Evolutionary conservation across 768 basidiomycete species (phyloP), one percentile per base, ranked within the genome.

Genomic region (Sarcodon sp.): DNA sequence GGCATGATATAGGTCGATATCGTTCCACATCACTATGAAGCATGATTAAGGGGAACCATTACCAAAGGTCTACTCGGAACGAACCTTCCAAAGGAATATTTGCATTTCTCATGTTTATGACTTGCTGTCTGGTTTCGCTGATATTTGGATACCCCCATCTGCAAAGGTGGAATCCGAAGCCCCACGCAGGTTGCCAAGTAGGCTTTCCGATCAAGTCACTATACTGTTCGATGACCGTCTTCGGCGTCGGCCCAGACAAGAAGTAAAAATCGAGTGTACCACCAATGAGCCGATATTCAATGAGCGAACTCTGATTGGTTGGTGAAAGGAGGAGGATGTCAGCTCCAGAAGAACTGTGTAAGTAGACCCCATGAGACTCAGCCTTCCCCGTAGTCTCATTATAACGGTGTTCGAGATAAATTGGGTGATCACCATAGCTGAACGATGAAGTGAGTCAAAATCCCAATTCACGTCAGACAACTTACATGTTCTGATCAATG

Each of bases 241-340:
- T 65, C 21, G 79, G 72, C n/a, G 51, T 60, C 7, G 66, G 66
- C 11, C 72, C 73, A 5, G 67, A 75, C 58, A 87, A 72, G 64
- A 84, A 87, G 67, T 87, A 87, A 53, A 88, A 77, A 62, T 87
- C 82, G 33, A 88, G 64, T 0, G 78, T 79, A 13, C 87, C 86
- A 5, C 87, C 86, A 43, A 89, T 65, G 59, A 79, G 66, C 43
- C 86, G 70, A 57, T 88, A 90, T 54, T 89, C 70, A 18, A 89
- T 68, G 3, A 84, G 64, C 1, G 82, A 83, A 9, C 68, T 66
- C n/a, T 66, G 62, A 21, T 55, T 61, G 6, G 69, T 69, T 32
- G 77, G 86, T 5, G 75, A 82, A 51, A 73, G 66, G 44, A 88
- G 71, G 36, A 87, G 63, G 51, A 83, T 76, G 56, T 89, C 86